Conservation (phyloP, 495 filamentous ascomycete genomes). For the Friedmanniomyces endolithicus region DNA sequence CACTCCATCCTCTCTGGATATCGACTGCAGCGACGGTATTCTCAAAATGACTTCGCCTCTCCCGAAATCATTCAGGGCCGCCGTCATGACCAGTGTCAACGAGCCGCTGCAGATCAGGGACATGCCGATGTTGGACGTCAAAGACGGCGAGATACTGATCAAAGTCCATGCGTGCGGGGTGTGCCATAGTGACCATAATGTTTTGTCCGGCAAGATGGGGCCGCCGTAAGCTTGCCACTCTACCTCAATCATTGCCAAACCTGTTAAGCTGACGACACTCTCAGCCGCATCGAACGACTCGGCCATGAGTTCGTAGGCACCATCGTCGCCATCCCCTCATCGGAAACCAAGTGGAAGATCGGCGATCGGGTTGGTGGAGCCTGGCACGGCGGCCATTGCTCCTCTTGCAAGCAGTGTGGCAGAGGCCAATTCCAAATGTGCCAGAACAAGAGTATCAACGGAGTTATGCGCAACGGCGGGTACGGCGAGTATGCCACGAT, state of each 20-base stretch:
- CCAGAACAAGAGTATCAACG: conserved; percentile 31
- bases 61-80: conserved; percentile 32
- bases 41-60: conserved; percentile 4
- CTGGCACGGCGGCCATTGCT: conserved; percentile 39
- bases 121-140: conserved; percentile 24
- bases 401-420: conserved; percentile 32
- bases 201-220: conserved; percentile 25
- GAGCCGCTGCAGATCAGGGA: conserved; percentile 29
- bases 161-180: conserved; percentile 33
- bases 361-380: conserved; percentile 32
- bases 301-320: conserved; percentile 34
- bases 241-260: not conserved
- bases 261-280: not conserved
- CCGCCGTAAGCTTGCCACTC: conserved; percentile 15
- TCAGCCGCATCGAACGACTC: conserved; percentile 14
- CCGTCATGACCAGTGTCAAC: conserved; percentile 25
- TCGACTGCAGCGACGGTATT: not conserved
- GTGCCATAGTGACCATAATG: conserved; percentile 29
- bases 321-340: conserved; percentile 25
- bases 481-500: conserved; percentile 54
- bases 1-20: too few relatives aligned
- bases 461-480: conserved; percentile 32
- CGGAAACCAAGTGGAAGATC: conserved; percentile 32
- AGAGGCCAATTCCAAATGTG: conserved; percentile 37
- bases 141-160: conserved; percentile 31